A percentile compares a stretch with the other conserved stretches of the same genome.
phyloP scores from a whole-genome alignment of 768 basidiomycete species.

The Holtermannia corniformis region DNA sequence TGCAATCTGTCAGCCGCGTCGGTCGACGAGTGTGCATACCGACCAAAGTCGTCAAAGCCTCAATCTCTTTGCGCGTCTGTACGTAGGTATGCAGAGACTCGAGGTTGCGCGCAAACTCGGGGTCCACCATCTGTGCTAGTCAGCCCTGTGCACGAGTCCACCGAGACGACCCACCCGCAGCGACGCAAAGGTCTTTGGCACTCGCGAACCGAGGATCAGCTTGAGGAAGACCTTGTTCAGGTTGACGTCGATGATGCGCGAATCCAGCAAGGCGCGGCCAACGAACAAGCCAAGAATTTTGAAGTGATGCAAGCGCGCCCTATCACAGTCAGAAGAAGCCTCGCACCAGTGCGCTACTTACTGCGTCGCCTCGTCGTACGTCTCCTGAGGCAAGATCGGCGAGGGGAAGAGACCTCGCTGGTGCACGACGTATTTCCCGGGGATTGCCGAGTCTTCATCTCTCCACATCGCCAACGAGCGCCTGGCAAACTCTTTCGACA shows the following conservation, averaged over 20 bases:
- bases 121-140: constrained; percentile 63
- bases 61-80: constrained; percentile 46
- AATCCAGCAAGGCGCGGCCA: constrained; percentile 93
- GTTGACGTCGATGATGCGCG: constrained; percentile 89
- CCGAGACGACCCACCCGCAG: constrained; percentile 64
- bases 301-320: constrained; percentile 76
- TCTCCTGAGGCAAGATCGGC: constrained; percentile 45
- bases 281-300: constrained; percentile 90
- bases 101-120: constrained; percentile 74
- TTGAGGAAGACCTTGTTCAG: constrained; percentile 94
- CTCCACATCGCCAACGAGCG: constrained; percentile 85
- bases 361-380: constrained; percentile 14
- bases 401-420: constrained; percentile 79
- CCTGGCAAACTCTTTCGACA: constrained; percentile 87
- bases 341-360: constrained; percentile 10
- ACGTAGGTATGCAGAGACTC: constrained; percentile 57
- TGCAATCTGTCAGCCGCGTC: background rate
- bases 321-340: constrained; percentile 29
- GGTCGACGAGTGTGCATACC: constrained; percentile 6
- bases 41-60: constrained; percentile 40
- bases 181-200: constrained; percentile 72
- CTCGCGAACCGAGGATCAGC: constrained; percentile 72
- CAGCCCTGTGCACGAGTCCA: background rate
- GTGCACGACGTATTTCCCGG: constrained; percentile 68
- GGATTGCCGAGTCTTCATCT: constrained; percentile 57